Percentiles rank a stretch among this genome's conserved stretches.
phyloP scores from a whole-genome alignment of 139 green algal genomes.

The Coccomyxa sp. region DNA sequence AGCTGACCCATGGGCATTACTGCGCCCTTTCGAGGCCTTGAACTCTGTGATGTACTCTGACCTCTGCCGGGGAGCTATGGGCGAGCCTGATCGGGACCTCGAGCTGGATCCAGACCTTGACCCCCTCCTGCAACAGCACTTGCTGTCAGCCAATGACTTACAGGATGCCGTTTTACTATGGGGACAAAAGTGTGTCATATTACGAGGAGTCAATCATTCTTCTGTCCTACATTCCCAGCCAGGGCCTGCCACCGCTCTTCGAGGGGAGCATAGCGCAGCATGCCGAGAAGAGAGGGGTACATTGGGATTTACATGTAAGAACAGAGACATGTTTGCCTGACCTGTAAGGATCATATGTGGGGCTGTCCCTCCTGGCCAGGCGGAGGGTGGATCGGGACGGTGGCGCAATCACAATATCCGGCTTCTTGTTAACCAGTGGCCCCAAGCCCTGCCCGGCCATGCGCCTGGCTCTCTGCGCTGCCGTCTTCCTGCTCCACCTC shows the following conservation, averaged over 20 bases:
- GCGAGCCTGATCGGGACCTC: constrained; percentile 3
- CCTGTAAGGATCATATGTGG: constrained; percentile 12
- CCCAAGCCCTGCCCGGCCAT: constrained; percentile 66
- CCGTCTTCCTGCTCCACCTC: constrained; percentile 54
- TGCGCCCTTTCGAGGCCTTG: not conserved
- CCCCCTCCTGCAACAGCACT: not conserved
- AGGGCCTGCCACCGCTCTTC: too few species aligned
- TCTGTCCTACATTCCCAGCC: too few species aligned
- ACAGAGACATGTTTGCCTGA: not conserved
- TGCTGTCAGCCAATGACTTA: not conserved
- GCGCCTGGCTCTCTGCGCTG: constrained; percentile 49
- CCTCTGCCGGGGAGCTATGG: not conserved
- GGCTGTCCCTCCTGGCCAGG: constrained; percentile 1
- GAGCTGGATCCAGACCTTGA: constrained; percentile 21
- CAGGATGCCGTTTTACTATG: too few species aligned
- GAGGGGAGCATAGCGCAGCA: too few species aligned
- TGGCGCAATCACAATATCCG: not conserved
- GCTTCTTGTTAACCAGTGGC: not conserved
- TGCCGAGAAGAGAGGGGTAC: too few species aligned
- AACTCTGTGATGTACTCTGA: constrained; percentile 46
- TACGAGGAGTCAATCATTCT: not conserved
- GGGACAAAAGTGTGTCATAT: too few species aligned
- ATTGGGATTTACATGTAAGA: not conserved
- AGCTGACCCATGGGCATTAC: not conserved
- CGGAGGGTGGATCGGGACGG: not conserved